These are phyloP conservation scores for Gomphus bonarii DNA, from an alignment of 1,284 basidiomycete species.

Conservation along the genomic window DNA sequence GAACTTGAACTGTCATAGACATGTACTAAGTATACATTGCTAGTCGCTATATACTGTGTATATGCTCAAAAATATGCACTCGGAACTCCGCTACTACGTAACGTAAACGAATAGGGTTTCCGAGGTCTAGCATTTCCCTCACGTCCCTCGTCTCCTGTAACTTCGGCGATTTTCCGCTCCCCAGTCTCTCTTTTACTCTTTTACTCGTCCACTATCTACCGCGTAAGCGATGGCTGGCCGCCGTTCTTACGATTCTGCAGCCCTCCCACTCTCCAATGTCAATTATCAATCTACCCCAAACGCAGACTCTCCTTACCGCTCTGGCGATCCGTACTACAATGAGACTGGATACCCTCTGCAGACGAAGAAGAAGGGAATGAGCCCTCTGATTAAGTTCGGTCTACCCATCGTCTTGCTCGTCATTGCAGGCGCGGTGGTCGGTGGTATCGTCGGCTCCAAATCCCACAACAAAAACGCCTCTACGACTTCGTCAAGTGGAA, in stretches of 20 bases:
- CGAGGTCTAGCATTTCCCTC: not conserved
- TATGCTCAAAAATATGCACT: not conserved
- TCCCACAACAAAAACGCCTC: conserved; percentile 20
- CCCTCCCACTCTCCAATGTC: conserved; percentile 10
- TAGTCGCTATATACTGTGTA: not conserved
- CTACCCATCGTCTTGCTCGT: conserved; percentile 54
- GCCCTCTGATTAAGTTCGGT: conserved; percentile 58
- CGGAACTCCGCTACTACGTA: not conserved
- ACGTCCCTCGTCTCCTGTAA: not conserved
- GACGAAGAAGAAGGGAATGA: conserved; percentile 27
- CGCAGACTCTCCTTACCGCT: conserved; percentile 33
- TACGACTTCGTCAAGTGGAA: conserved; percentile 16
- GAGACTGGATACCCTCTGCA: conserved; percentile 52
- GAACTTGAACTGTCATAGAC: not conserved
- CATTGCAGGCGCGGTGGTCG: conserved; percentile 69
- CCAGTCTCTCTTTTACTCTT: conserved; percentile 12
- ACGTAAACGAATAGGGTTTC: not conserved
- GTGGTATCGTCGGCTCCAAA: conserved; percentile 58
- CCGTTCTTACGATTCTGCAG: conserved; percentile 9
- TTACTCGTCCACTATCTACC: not conserved
- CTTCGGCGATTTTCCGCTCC: conserved; percentile 8
- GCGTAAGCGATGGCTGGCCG: not conserved
- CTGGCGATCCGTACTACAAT: conserved; percentile 54
- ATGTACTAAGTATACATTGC: not conserved
- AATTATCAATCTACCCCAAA: not conserved